Evolutionary conservation across 2,329 filamentous ascomycete genomes (phyloP), one percentile per base, ranked within the genome.

Genomic region (Westerdykella ornata): DNA sequence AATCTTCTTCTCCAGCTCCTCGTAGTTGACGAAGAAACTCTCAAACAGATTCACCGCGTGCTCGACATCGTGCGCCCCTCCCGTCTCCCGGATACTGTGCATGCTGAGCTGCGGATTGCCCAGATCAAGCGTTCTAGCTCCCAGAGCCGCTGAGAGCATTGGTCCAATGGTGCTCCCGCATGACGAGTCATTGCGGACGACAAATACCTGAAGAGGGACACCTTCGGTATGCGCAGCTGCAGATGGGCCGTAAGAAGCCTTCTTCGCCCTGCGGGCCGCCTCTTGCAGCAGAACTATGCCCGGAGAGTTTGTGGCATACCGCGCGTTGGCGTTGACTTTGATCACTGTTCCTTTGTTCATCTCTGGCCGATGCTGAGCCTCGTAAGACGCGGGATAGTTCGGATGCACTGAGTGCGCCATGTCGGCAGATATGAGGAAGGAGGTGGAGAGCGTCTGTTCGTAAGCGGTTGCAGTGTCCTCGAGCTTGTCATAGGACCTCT

Each of bases 391-490:
- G 4, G 82, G 76, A 65, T 96, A 98, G 72, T 98, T 98, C 43
- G 92, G 92, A 67, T 98, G 88, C 12, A 98, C 82, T 4, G 85
- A 85, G 71, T 98, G 92, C 1, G 92, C 89, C 92, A 98, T 97
- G 65, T 98, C 92, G 39, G 92, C 92, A 5, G 88, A 95, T 48
- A 98, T 76, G 44, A 98, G 80, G 76, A 98, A 96, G 1, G 88
- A 96, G 19, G 84, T 85, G 5, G 88, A 79, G 39, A 95, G 76
- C 1, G 87, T 92, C 72, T 97, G 90, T 70, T 98, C 92, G 63
- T 88, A 96, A 26, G 88, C 88, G 1, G 89, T 95, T 12, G 83
- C 70, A 16, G 71, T 69, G 11, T 83, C 80, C 44, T 77, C 73
- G 67, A 75, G 53, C 48, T 71, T 74, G 51, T 84, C 80, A 66